These are phyloP conservation scores for Didymosphaeria variabile DNA, from an alignment of 2,329 filamentous ascomycete genomes.

Conservation along the genomic window DNA sequence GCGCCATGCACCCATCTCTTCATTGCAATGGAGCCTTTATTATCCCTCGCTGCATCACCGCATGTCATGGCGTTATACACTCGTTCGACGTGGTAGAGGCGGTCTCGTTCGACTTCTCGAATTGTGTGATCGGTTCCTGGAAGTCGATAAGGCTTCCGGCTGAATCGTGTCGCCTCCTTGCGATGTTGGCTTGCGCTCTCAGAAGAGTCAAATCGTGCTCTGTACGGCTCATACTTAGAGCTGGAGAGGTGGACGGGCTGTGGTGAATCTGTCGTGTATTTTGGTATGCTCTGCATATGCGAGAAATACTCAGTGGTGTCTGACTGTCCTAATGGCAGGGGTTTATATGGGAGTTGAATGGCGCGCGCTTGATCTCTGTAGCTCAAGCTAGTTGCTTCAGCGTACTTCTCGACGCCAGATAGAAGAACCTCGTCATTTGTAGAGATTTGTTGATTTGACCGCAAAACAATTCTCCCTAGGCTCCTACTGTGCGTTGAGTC, in stretches of 20 bases:
- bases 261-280: slow-evolving; percentile 12
- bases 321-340: slow-evolving; percentile 18
- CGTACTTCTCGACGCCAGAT: slow-evolving; percentile 25
- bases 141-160: slow-evolving; percentile 34
- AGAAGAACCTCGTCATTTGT: slow-evolving; percentile 18
- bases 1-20: slow-evolving; percentile 44
- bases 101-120: slow-evolving; percentile 26
- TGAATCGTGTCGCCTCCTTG: slow-evolving; percentile 35
- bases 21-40: slow-evolving; percentile 41
- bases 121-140: slow-evolving; percentile 37
- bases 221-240: slow-evolving; percentile 33
- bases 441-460: slow-evolving; percentile 15
- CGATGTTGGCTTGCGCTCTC: slow-evolving; percentile 35
- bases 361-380: slow-evolving; percentile 4
- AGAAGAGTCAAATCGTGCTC: slow-evolving; percentile 29
- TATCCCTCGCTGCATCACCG: slow-evolving; percentile 41
- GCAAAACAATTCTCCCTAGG: slow-evolving; percentile 15
- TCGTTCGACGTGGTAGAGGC: slow-evolving; percentile 30
- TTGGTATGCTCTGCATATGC: slow-evolving; percentile 17
- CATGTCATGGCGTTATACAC: slow-evolving; percentile 48
- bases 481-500: slow-evolving; percentile 17
- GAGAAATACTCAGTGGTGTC: slow-evolving; percentile 7
- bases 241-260: slow-evolving; percentile 13
- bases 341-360: slow-evolving; percentile 20
- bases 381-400: slow-evolving; percentile 21